These are phyloP conservation scores for Penicillium atrosanguineum DNA, from an alignment of 495 filamentous ascomycete genomes.

Conservation along the genomic window DNA sequence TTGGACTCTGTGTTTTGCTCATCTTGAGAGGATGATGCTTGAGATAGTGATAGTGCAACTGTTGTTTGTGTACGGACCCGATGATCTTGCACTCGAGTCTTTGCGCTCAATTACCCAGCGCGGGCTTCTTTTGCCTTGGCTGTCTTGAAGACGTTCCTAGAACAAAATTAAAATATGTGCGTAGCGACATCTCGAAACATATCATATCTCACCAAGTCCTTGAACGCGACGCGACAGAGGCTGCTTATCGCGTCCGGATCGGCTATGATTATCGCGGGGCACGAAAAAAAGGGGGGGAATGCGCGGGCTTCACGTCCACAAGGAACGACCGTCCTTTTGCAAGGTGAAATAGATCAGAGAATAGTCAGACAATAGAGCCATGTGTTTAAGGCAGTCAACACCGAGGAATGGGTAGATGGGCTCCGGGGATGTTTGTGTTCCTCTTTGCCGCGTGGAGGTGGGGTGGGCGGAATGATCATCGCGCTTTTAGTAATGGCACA, in stretches of 20 bases:
- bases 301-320: neutral
- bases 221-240: conserved; percentile 4
- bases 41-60: neutral
- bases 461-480: neutral
- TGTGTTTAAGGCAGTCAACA: neutral
- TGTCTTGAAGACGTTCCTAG: neutral
- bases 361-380: neutral
- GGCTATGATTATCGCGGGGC: conserved; percentile 10
- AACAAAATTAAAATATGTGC: neutral
- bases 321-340: neutral
- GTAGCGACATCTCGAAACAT: neutral
- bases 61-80: neutral
- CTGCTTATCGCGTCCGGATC: conserved; percentile 15
- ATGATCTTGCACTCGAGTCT: neutral
- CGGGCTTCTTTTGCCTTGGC: neutral
- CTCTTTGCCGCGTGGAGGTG: conserved; percentile 7
- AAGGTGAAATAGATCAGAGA: neutral
- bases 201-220: neutral
- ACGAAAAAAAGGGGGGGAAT: conserved; percentile 5
- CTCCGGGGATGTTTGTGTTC: neutral
- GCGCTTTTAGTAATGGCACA: neutral
- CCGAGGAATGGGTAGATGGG: neutral
- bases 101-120: neutral
- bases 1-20: conserved; percentile 5
- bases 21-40: conserved; percentile 1